phyloP scores from a whole-genome alignment of 345 rosid species.

The Heritiera fomes region DNA sequence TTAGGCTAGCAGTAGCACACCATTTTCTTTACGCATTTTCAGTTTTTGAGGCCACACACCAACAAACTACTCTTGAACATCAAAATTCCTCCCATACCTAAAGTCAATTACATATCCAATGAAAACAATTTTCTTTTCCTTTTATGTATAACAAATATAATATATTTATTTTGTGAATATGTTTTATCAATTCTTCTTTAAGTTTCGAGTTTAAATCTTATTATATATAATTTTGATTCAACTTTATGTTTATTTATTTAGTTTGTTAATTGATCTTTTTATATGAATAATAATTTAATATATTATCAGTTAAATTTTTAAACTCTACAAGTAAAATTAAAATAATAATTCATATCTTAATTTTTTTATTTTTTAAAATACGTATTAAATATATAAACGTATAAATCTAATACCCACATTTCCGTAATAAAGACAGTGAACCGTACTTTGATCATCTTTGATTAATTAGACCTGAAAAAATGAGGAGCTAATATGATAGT shows the following conservation, averaged over 20 bases:
- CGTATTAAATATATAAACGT: too few species aligned
- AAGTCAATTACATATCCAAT: background rate
- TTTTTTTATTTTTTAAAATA: too few species aligned
- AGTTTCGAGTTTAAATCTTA: too few species aligned
- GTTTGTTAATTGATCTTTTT: too few species aligned
- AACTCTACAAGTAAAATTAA: too few species aligned
- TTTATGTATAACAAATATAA: background rate
- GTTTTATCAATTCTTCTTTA: background rate
- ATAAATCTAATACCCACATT: too few species aligned
- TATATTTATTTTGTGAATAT: background rate
- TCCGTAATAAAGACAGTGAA: background rate
- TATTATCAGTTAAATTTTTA: too few species aligned
- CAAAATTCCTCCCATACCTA: background rate
- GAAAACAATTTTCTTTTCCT: background rate
- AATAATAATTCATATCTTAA: too few species aligned
- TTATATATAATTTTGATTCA: too few species aligned
- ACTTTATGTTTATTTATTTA: too few species aligned
- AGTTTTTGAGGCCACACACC: background rate
- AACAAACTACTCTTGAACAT: background rate
- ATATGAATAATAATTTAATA: too few species aligned
- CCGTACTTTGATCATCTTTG: background rate
- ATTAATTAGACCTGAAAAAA: background rate
- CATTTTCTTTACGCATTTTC: background rate
- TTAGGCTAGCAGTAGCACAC: background rate
- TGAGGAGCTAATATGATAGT: background rate